Evolutionary conservation across 208 protist genomes (phyloP), one percentile per base, ranked within the genome.

Genomic region (Sergeia podlipaevii): DNA sequence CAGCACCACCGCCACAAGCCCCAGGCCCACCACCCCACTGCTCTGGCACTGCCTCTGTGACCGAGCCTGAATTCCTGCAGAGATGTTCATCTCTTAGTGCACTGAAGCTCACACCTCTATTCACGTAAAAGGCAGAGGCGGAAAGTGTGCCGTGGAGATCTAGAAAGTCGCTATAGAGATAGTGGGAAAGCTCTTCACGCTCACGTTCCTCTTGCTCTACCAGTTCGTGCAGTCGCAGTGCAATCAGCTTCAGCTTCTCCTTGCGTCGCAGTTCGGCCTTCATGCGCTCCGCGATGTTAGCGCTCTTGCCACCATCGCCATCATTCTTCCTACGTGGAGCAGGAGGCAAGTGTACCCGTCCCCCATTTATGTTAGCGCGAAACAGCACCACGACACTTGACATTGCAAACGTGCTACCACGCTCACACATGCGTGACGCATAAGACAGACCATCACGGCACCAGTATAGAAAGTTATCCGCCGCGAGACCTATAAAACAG

Each of bases 401-500:
- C 7, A 80, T 65, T 6, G 69, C 81, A 43, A 92, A 82, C 43
- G 30, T 61, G 44, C 84, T 92, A 30, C 65, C 81, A 2, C 46
- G 34, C 47, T 89, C 65, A 42, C 75, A 90, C 55, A 95, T 51
- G 33, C 60, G 60, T 24, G 79, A 66, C 15, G 89, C 84, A 54
- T 88, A 81, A 28, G 60, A 52, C 2, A 66, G 57, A 4, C 74
- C 82, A 24, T 77, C 75, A 13, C 45, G 48, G 36, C 67, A 74
- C 85, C 89, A 95, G 58, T 92, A 95, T 7, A 85, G 41, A 36
- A 45, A 86, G 27, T 76, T 66, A 47, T 95, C 84, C 0, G 58
- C 84, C 20, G 77, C 84, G 4, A 95, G 52, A 5, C 89, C 89
- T 28, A 93, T 66, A 55, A 93, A 91, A 62, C 71, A 75, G 21